Evolutionary conservation across 2,329 filamentous ascomycete genomes (phyloP).

Genomic region (Aspergillus japonicus): DNA sequence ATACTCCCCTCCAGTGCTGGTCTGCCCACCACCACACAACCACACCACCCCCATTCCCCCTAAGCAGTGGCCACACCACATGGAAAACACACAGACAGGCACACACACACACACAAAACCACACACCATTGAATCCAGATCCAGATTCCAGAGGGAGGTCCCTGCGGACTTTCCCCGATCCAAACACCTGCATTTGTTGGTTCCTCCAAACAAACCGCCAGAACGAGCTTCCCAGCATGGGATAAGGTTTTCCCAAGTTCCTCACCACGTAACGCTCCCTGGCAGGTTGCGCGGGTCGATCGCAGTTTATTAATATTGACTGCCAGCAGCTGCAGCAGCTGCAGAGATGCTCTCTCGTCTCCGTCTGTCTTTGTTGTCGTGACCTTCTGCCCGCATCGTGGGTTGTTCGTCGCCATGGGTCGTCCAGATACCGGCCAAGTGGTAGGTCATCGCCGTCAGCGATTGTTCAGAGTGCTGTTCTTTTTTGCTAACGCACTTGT

Average conservation of each 20-base stretch:
- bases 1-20: background rate
- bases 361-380: background rate
- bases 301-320: background rate
- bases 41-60: background rate
- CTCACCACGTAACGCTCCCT: background rate
- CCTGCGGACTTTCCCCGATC: background rate
- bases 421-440: conserved; percentile 18
- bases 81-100: background rate
- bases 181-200: background rate
- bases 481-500: background rate
- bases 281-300: background rate
- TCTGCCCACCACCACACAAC: background rate
- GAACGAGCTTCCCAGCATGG: background rate
- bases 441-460: conserved; percentile 10
- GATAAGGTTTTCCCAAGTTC: background rate
- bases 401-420: conserved; percentile 11
- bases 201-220: background rate
- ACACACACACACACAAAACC: background rate
- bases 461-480: background rate
- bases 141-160: background rate
- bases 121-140: background rate
- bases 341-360: background rate
- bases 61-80: background rate
- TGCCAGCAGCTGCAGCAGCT: background rate
- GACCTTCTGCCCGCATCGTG: background rate